phyloP scores from a whole-genome alignment of 495 filamentous ascomycete species.

The Trichoderma orchidacearum region DNA sequence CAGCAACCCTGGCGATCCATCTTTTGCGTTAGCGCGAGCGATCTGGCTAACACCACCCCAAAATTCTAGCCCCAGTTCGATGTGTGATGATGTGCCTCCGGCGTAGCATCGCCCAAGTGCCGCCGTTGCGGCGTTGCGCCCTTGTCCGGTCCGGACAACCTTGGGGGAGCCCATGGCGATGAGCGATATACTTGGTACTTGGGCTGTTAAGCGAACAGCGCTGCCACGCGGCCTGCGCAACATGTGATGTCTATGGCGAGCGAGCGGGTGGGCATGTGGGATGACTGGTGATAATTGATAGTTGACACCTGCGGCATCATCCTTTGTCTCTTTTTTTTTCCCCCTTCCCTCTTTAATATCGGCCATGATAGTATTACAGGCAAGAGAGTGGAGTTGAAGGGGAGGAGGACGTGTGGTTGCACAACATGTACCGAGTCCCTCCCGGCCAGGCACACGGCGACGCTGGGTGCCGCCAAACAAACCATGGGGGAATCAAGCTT shows the following conservation, averaged over 20 bases:
- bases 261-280: not conserved
- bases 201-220: not conserved
- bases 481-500: not conserved
- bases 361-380: too few species aligned
- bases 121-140: not conserved
- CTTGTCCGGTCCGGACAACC: too few species aligned
- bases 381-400: too few species aligned
- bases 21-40: not conserved
- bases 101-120: too few species aligned
- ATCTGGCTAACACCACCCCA: not conserved
- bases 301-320: not conserved
- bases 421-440: too few species aligned
- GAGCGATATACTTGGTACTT: too few species aligned
- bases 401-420: too few species aligned
- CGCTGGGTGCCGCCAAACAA: too few species aligned
- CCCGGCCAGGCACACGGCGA: not conserved
- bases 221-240: not conserved
- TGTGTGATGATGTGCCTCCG: too few species aligned
- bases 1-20: not conserved
- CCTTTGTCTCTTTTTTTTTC: too few species aligned
- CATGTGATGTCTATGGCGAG: not conserved
- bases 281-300: not conserved
- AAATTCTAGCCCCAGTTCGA: not conserved
- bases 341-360: too few species aligned
- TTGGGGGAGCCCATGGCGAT: too few species aligned